A percentile compares a stretch with the other conserved stretches of the same genome.
These are phyloP conservation scores for Parsonsia alboflavescens DNA, from an alignment of 257 asterid genomes.

Conservation along the genomic window DNA sequence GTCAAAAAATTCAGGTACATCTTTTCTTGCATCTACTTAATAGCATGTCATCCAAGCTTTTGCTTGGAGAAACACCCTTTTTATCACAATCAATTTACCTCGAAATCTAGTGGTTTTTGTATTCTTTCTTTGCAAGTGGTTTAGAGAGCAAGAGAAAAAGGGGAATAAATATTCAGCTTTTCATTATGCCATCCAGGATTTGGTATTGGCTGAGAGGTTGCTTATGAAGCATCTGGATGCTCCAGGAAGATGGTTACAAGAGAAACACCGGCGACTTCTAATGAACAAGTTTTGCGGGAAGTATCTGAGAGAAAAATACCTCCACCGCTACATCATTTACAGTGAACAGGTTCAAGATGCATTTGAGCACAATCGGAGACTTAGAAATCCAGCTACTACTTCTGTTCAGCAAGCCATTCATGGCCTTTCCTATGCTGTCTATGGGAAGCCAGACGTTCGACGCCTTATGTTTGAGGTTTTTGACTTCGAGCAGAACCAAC, in stretches of 20 bases:
- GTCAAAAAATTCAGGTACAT: conserved; percentile 91
- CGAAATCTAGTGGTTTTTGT: neutral
- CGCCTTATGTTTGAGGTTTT: conserved; percentile 97
- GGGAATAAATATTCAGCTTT: neutral
- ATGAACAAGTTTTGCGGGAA: conserved; percentile 98
- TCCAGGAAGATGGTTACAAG: conserved; percentile 91
- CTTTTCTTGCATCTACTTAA: conserved; percentile 7
- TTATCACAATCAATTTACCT: neutral
- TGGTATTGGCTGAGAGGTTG: conserved; percentile 92
- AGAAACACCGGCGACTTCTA: conserved; percentile 65
- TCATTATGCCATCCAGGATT: conserved; percentile 48
- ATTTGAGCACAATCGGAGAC: conserved; percentile 81
- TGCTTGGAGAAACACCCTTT: neutral
- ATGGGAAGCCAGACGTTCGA: conserved; percentile 94
- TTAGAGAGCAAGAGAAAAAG: too few relatives aligned
- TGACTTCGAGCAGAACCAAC: conserved; percentile 90
- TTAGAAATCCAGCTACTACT: conserved; percentile 93
- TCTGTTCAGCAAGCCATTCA: conserved; percentile 96
- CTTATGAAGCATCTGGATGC: conserved; percentile 97
- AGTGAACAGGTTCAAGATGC: conserved; percentile 86
- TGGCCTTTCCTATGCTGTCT: conserved; percentile 76
- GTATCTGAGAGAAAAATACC: conserved; percentile 78
- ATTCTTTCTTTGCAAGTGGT: neutral
- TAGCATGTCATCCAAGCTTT: neutral
- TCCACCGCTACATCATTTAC: conserved; percentile 72